Conservation (phyloP, 805 yeast species). For the Tetrapisispora taiwanensis region DNA sequence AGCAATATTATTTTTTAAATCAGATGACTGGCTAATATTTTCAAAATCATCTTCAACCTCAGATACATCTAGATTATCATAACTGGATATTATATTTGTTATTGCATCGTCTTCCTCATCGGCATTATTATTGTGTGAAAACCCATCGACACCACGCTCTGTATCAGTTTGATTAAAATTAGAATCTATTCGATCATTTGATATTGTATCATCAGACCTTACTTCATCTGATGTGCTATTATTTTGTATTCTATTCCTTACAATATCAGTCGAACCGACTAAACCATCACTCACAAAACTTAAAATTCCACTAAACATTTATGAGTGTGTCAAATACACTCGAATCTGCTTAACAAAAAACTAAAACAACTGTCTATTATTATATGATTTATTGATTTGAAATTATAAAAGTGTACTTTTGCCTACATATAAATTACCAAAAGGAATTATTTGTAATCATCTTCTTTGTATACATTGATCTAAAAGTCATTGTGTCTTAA, state of each 20-base stretch:
- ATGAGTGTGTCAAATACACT: background rate
- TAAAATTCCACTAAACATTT: background rate
- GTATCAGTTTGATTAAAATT: background rate
- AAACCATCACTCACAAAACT: background rate
- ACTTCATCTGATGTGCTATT: background rate
- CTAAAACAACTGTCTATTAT: too few relatives aligned
- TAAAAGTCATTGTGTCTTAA: too few relatives aligned
- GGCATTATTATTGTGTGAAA: background rate
- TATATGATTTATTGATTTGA: too few relatives aligned
- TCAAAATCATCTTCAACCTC: background rate
- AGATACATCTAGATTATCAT: background rate
- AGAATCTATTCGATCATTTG: background rate
- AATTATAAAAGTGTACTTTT: too few relatives aligned
- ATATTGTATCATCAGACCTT: too few relatives aligned
- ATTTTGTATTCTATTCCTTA: background rate
- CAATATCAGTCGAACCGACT: background rate
- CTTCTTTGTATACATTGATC: too few relatives aligned
- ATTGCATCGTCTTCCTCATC: background rate
- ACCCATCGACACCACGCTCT: background rate
- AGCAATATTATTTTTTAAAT: background rate
- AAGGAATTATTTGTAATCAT: too few relatives aligned
- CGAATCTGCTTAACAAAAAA: too few relatives aligned
- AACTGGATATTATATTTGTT: background rate
- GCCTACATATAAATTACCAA: too few relatives aligned
- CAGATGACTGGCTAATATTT: background rate